Conservation (phyloP, 768 basidiomycete genomes). For the Lentinula edodes region DNA sequence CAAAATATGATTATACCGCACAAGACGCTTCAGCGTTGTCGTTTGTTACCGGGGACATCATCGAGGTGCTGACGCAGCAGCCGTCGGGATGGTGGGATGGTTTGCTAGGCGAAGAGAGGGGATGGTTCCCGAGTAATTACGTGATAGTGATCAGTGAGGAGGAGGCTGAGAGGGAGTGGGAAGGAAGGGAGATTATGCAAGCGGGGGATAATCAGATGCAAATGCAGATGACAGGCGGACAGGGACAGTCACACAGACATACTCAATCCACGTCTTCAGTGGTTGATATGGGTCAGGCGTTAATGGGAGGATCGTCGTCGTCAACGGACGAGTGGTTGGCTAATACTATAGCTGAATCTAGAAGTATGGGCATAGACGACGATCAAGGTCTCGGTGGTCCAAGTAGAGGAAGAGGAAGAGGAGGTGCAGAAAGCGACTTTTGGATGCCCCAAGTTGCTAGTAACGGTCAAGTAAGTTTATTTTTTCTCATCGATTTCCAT, state of each 20-base stretch:
- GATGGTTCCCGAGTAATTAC: conserved; percentile 98
- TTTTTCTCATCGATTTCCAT: background rate
- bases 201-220: background rate
- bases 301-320: conserved; percentile 30
- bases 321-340: conserved; percentile 59
- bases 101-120: conserved; percentile 79
- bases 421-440: conserved; percentile 56
- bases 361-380: background rate
- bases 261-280: conserved; percentile 17
- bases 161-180: conserved; percentile 45
- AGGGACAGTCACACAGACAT: too few relatives aligned
- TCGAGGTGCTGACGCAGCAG: conserved; percentile 88
- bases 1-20: conserved; percentile 82
- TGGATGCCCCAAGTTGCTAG: conserved; percentile 87
- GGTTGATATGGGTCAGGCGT: conserved; percentile 44
- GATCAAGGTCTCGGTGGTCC: background rate
- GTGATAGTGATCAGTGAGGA: conserved; percentile 74
- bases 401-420: conserved; percentile 5
- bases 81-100: conserved; percentile 99
- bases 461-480: conserved; percentile 68
- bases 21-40: conserved; percentile 85
- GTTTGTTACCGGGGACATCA: conserved; percentile 82
- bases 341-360: conserved; percentile 30
- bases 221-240: conserved; percentile 15
- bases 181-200: background rate